These are phyloP conservation scores for Acacia crassicarpa DNA, from an alignment of 306 rosid species.

Conservation along the genomic window DNA sequence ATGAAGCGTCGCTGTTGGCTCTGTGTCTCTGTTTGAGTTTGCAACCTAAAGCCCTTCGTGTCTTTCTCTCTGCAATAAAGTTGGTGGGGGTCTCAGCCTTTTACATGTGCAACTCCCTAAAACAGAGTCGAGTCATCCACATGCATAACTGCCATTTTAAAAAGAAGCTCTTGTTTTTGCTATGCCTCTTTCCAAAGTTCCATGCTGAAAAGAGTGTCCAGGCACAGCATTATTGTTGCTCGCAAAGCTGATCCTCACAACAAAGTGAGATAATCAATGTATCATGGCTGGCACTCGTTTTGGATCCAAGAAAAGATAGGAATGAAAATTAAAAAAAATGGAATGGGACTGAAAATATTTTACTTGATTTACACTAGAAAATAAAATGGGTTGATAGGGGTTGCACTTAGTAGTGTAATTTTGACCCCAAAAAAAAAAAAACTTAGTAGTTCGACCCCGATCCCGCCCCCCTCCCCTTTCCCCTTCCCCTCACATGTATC, in stretches of 20 bases:
- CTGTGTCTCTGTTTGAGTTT: background rate
- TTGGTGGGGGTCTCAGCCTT: background rate
- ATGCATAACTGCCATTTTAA: too few relatives aligned
- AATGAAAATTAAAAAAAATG: too few relatives aligned
- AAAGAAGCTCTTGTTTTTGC: background rate
- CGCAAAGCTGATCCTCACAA: background rate
- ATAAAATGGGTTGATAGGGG: too few relatives aligned
- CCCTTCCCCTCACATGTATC: too few relatives aligned
- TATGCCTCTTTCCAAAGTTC: background rate
- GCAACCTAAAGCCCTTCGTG: background rate
- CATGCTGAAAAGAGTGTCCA: background rate
- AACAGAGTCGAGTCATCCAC: background rate
- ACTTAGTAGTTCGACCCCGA: too few relatives aligned
- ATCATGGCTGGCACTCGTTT: background rate
- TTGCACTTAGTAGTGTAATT: too few relatives aligned
- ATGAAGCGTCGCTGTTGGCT: background rate
- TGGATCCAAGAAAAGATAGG: too few relatives aligned
- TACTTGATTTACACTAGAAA: too few relatives aligned
- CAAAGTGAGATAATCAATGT: background rate
- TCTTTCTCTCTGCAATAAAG: constrained; percentile 1
- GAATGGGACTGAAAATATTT: too few relatives aligned
- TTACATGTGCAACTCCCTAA: background rate
- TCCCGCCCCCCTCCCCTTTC: too few relatives aligned
- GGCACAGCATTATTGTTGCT: background rate
- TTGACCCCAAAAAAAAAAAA: too few relatives aligned